Base-by-base conservation (phyloP, 225 moss, liverwort and hornwort genomes). In the Marchantia paleacea region DNA sequence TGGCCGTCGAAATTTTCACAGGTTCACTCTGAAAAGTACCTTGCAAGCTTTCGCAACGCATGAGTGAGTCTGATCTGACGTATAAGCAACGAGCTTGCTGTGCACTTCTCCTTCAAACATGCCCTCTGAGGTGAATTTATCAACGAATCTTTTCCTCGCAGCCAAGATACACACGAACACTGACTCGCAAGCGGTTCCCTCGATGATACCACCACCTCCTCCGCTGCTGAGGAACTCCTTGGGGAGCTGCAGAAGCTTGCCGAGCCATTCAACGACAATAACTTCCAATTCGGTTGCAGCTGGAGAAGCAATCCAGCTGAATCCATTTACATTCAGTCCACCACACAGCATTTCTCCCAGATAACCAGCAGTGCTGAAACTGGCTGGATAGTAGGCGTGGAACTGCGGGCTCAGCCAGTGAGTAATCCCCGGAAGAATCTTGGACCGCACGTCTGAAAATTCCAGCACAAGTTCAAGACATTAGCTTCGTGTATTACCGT, bases 361-460 rank as follows among this genome's bases (percentile, higher is more conserved):
- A 49, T 91, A 77, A 1, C 85, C 87, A 47, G 92, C 91, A 53
- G 92, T 93, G 82, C 91, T 93, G 62, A 55, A 79, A 65, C 86
- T 90, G 4, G 83, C 78, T 61, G 92, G 90, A 67, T 80, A 93
- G 62, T 78, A 93, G 26, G 87, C 89, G 64, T 87, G 90, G 78
- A 93, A 93, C 57, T 83, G 91, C 3, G 92, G 92, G 79, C 89
- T 91, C 73, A 91, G 91, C 92, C 92, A 93, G 72, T 93, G 92
- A 50, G 91, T 93, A 54, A 93, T 55, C 30, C 92, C 92, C 4
- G 75, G 75, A 30, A 75, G 57, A 58, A 75, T 75, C 57, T 75
- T 75, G 18, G 75, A 25, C 12, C 31, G 15, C 18, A 76, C 76
- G 19, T 76, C 76, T 74, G 74, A 0, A 3, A 65, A 5, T 24